phyloP scores from a whole-genome alignment of 768 basidiomycete species.

The Tulasnella sp. region DNA sequence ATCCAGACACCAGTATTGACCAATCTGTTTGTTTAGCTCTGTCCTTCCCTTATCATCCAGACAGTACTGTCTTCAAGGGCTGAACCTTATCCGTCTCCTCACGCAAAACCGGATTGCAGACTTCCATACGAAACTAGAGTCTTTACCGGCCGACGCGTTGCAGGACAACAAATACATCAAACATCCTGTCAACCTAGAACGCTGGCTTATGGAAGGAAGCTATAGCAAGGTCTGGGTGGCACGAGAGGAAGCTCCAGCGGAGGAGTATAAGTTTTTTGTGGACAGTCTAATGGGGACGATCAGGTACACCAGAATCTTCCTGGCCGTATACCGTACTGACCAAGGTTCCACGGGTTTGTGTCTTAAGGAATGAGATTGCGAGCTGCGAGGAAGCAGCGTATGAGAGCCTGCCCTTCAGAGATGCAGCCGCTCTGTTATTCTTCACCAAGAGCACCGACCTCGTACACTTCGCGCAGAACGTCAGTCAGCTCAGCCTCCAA shows the following conservation, averaged over 20 bases:
- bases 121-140: slow-evolving; percentile 94
- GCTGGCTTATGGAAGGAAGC: slow-evolving; percentile 97
- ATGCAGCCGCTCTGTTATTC: slow-evolving; percentile 85
- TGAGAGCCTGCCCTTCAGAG: slow-evolving; percentile 76
- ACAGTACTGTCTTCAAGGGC: slow-evolving; percentile 79
- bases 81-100: slow-evolving; percentile 89
- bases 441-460: slow-evolving; percentile 75
- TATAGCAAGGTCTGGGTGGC: slow-evolving; percentile 98
- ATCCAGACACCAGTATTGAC: slow-evolving; percentile 16
- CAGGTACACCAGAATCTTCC: slow-evolving; percentile 38
- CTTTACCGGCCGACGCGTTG: slow-evolving; percentile 46
- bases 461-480: slow-evolving; percentile 69
- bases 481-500: slow-evolving; percentile 27
- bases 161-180: slow-evolving; percentile 53
- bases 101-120: slow-evolving; percentile 94
- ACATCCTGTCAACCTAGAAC: slow-evolving; percentile 84
- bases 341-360: no score
- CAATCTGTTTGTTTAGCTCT: no score
- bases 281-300: slow-evolving; percentile 92
- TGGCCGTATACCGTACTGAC: neutral
- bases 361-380: slow-evolving; percentile 82
- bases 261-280: slow-evolving; percentile 91
- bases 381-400: slow-evolving; percentile 94
- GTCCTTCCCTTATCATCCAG: slow-evolving; percentile 72
- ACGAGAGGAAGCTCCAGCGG: slow-evolving; percentile 79